phyloP scores from a whole-genome alignment of 2,329 filamentous ascomycete genomes.

The Ceratocystis colombiana region DNA sequence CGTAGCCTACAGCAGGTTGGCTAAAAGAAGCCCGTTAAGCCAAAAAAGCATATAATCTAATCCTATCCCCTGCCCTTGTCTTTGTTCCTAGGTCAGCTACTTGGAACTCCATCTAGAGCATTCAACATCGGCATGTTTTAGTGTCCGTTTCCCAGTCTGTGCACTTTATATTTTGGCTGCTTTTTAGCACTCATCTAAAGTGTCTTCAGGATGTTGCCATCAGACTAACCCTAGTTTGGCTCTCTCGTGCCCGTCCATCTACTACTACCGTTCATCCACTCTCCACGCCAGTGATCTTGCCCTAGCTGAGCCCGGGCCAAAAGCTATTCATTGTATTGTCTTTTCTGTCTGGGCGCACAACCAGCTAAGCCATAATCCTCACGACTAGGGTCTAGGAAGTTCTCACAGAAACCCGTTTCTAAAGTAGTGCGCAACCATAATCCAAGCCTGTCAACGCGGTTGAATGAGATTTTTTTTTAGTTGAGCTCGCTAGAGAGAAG shows the following conservation, averaged over 20 bases:
- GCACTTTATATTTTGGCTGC: constrained; percentile 1
- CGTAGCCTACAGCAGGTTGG: no score
- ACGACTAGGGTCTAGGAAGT: neutral
- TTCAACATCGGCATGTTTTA: neutral
- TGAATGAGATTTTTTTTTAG: neutral
- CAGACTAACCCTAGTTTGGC: constrained; percentile 6
- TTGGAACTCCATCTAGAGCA: neutral
- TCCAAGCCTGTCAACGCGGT: neutral
- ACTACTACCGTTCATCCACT: neutral
- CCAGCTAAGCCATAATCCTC: neutral
- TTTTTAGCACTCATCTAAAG: constrained; percentile 2
- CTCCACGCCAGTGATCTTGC: neutral
- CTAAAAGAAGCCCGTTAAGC: no score
- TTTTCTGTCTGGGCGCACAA: neutral
- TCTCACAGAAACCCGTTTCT: neutral
- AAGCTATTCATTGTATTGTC: neutral
- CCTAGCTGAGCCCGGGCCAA: neutral
- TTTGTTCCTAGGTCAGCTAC: neutral
- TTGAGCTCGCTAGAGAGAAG: constrained; percentile 3
- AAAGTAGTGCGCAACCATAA: constrained; percentile 6
- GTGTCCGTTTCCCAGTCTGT: neutral
- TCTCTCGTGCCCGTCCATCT: neutral
- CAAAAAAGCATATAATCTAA: no score
- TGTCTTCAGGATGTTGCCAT: neutral
- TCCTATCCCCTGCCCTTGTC: neutral